phyloP scores from a whole-genome alignment of 2,329 filamentous ascomycete genomes.

The Exophiala bonariae region DNA sequence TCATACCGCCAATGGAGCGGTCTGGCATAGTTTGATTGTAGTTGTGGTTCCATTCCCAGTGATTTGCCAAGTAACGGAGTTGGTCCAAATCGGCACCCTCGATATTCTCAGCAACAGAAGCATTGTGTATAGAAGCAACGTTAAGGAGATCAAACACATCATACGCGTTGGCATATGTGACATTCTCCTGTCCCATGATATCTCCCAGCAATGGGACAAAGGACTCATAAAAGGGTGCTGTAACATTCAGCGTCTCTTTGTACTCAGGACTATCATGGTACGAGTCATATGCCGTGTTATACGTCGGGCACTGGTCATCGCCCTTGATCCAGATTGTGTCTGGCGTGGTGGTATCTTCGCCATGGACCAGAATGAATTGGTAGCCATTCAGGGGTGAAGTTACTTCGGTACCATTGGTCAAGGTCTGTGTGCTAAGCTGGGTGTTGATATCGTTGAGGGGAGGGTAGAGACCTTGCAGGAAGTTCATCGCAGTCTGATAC shows the following conservation, averaged over 20 bases:
- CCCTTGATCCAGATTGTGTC: constrained; percentile 61
- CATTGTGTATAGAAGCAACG: constrained; percentile 61
- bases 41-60: constrained; percentile 79
- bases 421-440: constrained; percentile 51
- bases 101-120: constrained; percentile 49
- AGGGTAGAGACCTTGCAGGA: constrained; percentile 83
- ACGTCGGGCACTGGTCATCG: constrained; percentile 54
- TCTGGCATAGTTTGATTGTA: constrained; percentile 61
- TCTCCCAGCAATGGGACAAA: constrained; percentile 53
- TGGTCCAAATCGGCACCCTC: constrained; percentile 57
- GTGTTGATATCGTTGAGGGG: constrained; percentile 56
- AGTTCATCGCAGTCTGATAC: constrained; percentile 74
- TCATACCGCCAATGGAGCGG: constrained; percentile 55
- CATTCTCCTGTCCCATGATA: constrained; percentile 44
- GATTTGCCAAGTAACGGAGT: constrained; percentile 69
- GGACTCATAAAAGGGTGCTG: constrained; percentile 53
- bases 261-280: constrained; percentile 57
- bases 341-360: constrained; percentile 59
- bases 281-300: constrained; percentile 56
- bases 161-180: constrained; percentile 61
- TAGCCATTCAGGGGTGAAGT: constrained; percentile 72
- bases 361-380: constrained; percentile 71
- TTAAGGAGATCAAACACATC: constrained; percentile 64
- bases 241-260: constrained; percentile 46
- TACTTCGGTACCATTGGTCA: constrained; percentile 69